These are phyloP conservation scores for Hypoxylon fragiforme DNA, from an alignment of 495 filamentous ascomycete genomes.

Conservation along the genomic window DNA sequence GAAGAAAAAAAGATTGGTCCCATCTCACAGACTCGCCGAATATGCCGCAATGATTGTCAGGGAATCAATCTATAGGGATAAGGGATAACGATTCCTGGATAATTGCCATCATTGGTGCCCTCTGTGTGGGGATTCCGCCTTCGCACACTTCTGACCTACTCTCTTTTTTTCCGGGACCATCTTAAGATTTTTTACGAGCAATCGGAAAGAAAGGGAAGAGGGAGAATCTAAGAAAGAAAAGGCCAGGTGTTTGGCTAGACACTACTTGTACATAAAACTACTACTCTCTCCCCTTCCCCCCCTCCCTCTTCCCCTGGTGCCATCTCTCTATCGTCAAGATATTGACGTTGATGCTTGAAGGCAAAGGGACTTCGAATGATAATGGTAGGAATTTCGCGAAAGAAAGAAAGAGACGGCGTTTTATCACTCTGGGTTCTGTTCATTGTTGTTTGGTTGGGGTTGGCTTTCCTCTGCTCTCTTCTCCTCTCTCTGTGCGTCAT, in stretches of 20 bases:
- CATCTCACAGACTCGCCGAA: not conserved
- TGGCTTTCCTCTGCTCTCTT: no score
- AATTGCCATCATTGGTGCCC: no score
- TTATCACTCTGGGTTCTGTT: no score
- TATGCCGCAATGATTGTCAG: not conserved
- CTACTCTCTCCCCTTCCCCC: no score
- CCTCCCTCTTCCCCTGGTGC: not conserved
- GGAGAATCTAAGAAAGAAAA: not conserved
- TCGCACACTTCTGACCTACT: not conserved
- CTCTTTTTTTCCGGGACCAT: not conserved
- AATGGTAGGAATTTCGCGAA: slow-evolving; percentile 9
- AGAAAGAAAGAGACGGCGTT: slow-evolving; percentile 19
- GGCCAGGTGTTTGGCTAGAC: no score
- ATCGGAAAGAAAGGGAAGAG: not conserved
- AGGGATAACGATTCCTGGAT: not conserved
- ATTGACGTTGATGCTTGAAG: not conserved
- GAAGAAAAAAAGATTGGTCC: slow-evolving; percentile 4
- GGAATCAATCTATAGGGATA: not conserved
- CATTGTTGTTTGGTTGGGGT: no score
- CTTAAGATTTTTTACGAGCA: not conserved
- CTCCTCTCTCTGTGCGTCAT: no score
- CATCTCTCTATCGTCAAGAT: no score
- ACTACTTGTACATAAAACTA: not conserved
- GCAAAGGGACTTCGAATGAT: slow-evolving; percentile 11
- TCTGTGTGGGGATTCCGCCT: not conserved